Percentiles rank a stretch among this genome's conserved stretches.
Conservation (phyloP, 129 eudicot species). For the Escallonia rubra region DNA sequence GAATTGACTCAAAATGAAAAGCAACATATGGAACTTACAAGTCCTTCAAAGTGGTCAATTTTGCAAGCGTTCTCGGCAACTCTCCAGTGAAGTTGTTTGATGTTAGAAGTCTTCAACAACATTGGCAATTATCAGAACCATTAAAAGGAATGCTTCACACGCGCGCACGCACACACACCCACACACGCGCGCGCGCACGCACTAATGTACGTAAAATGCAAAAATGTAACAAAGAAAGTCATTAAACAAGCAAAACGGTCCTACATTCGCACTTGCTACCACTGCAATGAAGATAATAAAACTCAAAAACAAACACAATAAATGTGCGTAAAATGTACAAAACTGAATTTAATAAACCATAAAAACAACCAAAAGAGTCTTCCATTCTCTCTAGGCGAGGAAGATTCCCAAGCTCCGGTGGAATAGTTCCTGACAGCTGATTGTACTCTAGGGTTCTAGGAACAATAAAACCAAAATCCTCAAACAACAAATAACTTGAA, state of each 20-base stretch:
- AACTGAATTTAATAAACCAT: too few species aligned
- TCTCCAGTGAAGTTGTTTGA: conserved; percentile 54
- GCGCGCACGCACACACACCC: too few species aligned
- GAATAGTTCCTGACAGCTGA: conserved; percentile 33
- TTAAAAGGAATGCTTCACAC: too few species aligned
- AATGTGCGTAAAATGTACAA: too few species aligned
- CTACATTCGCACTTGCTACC: too few species aligned
- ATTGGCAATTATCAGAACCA: background rate
- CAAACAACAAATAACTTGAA: background rate
- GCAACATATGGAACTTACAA: conserved; percentile 30
- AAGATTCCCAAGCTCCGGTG: conserved; percentile 32
- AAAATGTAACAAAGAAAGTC: too few species aligned
- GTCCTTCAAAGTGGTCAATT: conserved; percentile 36
- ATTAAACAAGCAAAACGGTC: too few species aligned
- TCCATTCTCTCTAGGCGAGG: conserved; percentile 26
- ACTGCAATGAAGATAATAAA: too few species aligned
- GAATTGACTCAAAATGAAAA: background rate
- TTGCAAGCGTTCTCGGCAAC: conserved; percentile 39
- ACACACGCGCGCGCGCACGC: too few species aligned
- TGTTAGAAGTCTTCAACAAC: conserved; percentile 24
- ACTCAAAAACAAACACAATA: too few species aligned
- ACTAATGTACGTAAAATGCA: too few species aligned
- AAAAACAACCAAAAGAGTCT: background rate
- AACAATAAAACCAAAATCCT: background rate
- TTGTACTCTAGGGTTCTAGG: conserved; percentile 29